Base-by-base conservation (phyloP, 306 rosid genomes). In the Cucurbita moschata region DNA sequence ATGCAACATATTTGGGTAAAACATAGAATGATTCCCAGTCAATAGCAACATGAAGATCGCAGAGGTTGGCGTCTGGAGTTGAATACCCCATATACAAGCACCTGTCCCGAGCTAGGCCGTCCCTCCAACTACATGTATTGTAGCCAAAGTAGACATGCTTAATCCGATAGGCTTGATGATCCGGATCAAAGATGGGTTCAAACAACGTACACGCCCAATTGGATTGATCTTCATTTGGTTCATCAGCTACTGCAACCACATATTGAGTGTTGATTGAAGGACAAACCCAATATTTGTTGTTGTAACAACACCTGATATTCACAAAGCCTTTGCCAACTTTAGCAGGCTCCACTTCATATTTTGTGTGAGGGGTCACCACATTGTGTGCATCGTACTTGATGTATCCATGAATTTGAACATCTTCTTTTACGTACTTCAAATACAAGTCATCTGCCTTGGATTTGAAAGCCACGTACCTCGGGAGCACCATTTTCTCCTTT, bases 201-300 rank as follows among this genome's bases (percentile, higher is more conserved):
- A 78, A 78, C 73, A 72, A 61, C 15, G 77, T 78, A 30, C 81
- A 72, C 0, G 51, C 53, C 57, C 10, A 10, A 0, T n/a, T 42
- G 38, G 56, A 42, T n/a, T n/a, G 16, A 43, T 72, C 77, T 42
- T 72, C 77, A 9, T 15, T 63, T 4, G 73, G 73, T 16, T 72
- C 8, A 4, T 78, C 38, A 1, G 74, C 77, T 19, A 1, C 59
- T 0, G 74, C 77, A 40, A 53, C 77, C 13, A 78, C 73, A 64
- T 53, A 52, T 5, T 2, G 38, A 3, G 4, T 2, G 5, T 4
- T 0, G 5, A 4, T 9, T 6, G 40, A 14, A 6, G 10, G 13
- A 23, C 68, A 40, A 2, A 53, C 66, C 77, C 55, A 78, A 21
- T 72, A 78, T 72, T 72, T 72, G n/a, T 78, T 78, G 73, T 78